Evolutionary conservation across 2,329 filamentous ascomycete species (phyloP), one percentile per base, ranked within the genome.

Genomic region (Colletotrichum navitas): DNA sequence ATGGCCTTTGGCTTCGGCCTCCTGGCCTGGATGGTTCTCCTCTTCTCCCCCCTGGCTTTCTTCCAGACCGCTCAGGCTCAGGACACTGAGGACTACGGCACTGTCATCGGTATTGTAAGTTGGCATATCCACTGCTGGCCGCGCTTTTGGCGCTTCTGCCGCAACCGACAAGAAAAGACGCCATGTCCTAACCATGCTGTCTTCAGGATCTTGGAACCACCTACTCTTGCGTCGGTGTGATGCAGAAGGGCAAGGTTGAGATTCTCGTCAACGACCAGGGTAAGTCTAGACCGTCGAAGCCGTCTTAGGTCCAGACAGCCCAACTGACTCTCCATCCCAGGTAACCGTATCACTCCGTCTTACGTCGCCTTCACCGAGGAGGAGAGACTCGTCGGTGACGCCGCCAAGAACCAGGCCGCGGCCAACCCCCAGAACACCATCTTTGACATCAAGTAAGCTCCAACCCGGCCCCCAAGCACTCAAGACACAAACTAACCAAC

Each of bases 361-460:
- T 97, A 96, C 85, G 94, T 97, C 81, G 94, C 94, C 80, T 97
- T 97, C 84, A 98, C 94, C 83, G 95, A 98, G 79, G 94, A 98
- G 75, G 96, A 98, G 86, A 92, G 96, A 81, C 89, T 99, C 76
- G 94, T 99, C 77, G 96, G 96, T 89, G 96, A 99, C 84, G 94
- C 96, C 79, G 94, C 94, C 79, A 97, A 97, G 92, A 97, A 97
- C 87, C 94, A 97, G 88, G 94, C 93, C 80, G 91, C 93, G 74
- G 84, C 90, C 68, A 95, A 95, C 88, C 93, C 93, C 56, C 84
- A 80, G 77, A 90, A 91, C 80, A 95, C 93, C 64, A 89, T 95
- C 81, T 95, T 87, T 80, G 93, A 95, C 80, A 87, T 94, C 85
- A 96, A 95, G 93, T 94, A 84, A 89, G 92, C 41, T 49, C 49